Evolutionary conservation across 1,139 yeast genomes (phyloP), one percentile per base, ranked within the genome.

Genomic region (Suhomyces maxii): DNA sequence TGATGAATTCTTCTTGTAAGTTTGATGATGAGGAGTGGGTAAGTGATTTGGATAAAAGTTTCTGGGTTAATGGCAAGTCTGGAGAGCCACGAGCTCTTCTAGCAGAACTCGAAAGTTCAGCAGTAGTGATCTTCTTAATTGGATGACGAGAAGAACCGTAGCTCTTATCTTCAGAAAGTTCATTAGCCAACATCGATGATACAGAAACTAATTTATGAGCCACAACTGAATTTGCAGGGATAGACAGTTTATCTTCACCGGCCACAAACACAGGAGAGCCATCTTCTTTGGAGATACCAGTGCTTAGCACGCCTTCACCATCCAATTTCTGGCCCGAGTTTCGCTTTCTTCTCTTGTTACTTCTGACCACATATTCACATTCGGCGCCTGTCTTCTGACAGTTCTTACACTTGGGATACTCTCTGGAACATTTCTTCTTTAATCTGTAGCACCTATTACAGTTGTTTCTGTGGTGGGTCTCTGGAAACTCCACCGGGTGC

Each of bases 391-490:
- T 62, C 47, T 65, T 68, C 23, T 45, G 45, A 52, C 79, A 74
- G 51, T 70, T 67, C 26, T 62, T 53, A 49, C 79, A 74, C 41
- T 54, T 59, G 3, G 79, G 78, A 47, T 65, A 65, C 35, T 64
- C 65, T 43, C 76, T 56, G 46, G 68, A 64, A 47, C 79, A 74
- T 51, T 72, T 73, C 53, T 73, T 74, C 63, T 74, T 74, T 46
- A 73, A 59, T 33, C 75, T 54, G 49, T 74, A 73, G 56, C 79
- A 74, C 36, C 79, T 53, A 40, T 67, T 69, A 51, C 79, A 72
- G 59, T 71, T 71, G 49, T 63, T 65, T 8, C 68, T 59, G 44
- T 66, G 73, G 46, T 65, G 72, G 12, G 67, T 65, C 7, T 56
- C 58, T 7, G 64, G 61, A 26, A 48, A 48, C 44, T 61, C 67